A percentile compares a stretch with the other conserved stretches of the same genome.
Conservation (phyloP, 2,329 filamentous ascomycete genomes). For the Alternaria sp. region DNA sequence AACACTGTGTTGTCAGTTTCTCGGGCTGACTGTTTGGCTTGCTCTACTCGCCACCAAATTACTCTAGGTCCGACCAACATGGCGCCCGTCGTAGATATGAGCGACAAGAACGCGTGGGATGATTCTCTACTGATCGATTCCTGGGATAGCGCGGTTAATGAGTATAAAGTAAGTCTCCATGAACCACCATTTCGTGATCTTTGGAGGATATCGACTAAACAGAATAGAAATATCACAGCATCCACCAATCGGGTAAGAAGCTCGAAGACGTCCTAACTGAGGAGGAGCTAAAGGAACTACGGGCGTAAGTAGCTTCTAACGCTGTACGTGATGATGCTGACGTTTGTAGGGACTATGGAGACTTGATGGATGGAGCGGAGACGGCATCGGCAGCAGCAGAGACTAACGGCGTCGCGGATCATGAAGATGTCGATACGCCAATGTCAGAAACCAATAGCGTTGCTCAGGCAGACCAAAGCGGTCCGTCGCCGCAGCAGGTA, state of each 20-base stretch:
- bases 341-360: conserved; percentile 41
- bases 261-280: conserved; percentile 46
- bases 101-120: conserved; percentile 49
- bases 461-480: conserved; percentile 13
- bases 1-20: not conserved
- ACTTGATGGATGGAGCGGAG: conserved; percentile 38
- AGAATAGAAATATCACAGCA: conserved; percentile 50
- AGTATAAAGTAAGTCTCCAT: conserved; percentile 45
- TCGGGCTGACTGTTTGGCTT: not conserved
- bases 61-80: conserved; percentile 18
- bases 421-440: conserved; percentile 32
- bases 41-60: not conserved
- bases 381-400: conserved; percentile 22
- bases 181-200: not conserved
- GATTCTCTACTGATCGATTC: conserved; percentile 47
- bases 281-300: conserved; percentile 43
- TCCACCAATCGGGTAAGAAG: conserved; percentile 46
- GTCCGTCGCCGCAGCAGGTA: conserved; percentile 35
- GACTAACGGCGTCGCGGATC: conserved; percentile 33
- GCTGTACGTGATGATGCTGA: conserved; percentile 17
- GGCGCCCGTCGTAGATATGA: conserved; percentile 38
- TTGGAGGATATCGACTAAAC: conserved; percentile 13
- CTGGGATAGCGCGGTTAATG: conserved; percentile 48
- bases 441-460: conserved; percentile 26
- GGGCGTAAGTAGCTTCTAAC: conserved; percentile 29